Evolutionary conservation across 495 filamentous ascomycete genomes (phyloP).

Genomic region (Aspergillus mulundensis): DNA sequence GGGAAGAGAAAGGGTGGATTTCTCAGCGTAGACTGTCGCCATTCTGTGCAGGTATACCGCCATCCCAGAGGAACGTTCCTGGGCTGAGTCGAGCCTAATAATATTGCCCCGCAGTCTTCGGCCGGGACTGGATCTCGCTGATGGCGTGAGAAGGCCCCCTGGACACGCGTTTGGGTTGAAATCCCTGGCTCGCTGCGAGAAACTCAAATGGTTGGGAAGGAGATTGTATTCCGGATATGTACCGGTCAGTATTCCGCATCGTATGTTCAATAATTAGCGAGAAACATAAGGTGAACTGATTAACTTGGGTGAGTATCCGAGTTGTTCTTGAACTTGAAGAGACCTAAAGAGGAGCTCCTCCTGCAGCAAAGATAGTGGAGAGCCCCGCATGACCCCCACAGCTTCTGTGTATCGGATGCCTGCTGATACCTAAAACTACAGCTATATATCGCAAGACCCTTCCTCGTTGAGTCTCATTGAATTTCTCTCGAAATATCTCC

Average conservation of each 20-base stretch:
- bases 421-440: neutral
- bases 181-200: neutral
- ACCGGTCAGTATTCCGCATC: neutral
- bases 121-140: slow-evolving; percentile 4
- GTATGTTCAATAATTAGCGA: neutral
- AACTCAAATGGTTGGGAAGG: neutral
- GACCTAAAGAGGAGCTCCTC: neutral
- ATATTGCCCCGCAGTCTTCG: slow-evolving; percentile 7
- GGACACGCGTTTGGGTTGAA: neutral
- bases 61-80: slow-evolving; percentile 2
- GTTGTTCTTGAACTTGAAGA: neutral
- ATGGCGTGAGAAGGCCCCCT: slow-evolving; percentile 10
- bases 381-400: slow-evolving; percentile 8
- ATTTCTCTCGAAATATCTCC: too few relatives aligned
- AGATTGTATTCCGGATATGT: neutral
- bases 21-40: slow-evolving; percentile 5
- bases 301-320: neutral
- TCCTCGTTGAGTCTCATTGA: too few relatives aligned
- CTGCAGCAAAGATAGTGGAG: neutral
- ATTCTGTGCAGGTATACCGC: slow-evolving; percentile 9
- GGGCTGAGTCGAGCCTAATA: neutral
- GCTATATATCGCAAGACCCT: neutral
- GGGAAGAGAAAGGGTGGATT: neutral
- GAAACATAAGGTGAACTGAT: neutral
- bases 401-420: neutral